phyloP scores from a whole-genome alignment of 108 stramenopile genomes.

The Skeletonema menzelii region DNA sequence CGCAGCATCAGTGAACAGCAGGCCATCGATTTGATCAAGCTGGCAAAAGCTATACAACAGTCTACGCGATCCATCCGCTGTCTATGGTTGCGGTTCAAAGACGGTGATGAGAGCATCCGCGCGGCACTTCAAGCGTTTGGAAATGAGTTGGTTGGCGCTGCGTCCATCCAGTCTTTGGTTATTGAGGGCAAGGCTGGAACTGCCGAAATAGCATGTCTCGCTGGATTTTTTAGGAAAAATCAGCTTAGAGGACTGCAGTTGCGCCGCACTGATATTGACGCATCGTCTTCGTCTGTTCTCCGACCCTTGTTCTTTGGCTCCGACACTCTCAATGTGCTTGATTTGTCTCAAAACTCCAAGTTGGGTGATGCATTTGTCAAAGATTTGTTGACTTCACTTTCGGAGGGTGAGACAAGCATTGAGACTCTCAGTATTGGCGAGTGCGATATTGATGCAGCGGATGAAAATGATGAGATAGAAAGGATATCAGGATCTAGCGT shows the following conservation, averaged over 20 bases:
- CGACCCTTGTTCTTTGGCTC: conserved; percentile 6
- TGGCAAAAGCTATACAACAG: conserved; percentile 20
- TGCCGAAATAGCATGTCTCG: conserved; percentile 23
- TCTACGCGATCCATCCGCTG: conserved; percentile 22
- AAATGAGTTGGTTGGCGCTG: conserved; percentile 22
- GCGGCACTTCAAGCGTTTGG: conserved; percentile 27
- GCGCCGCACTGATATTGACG: conserved; percentile 17
- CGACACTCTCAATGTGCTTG: conserved; percentile 21
- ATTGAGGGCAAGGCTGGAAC: conserved; percentile 26
- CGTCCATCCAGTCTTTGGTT: conserved; percentile 28
- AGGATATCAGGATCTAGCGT: background rate
- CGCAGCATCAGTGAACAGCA: conserved; percentile 17
- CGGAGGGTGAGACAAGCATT: conserved; percentile 4
- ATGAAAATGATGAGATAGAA: conserved; percentile 4
- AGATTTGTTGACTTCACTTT: conserved; percentile 15
- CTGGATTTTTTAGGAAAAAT: conserved; percentile 11
- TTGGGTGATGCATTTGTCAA: conserved; percentile 13
- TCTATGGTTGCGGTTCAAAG: conserved; percentile 37
- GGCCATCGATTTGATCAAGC: conserved; percentile 10
- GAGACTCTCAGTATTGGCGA: conserved; percentile 24
- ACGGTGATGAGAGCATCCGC: conserved; percentile 26
- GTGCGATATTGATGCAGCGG: conserved; percentile 2
- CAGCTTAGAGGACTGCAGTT: conserved; percentile 3
- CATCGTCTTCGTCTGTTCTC: conserved; percentile 4
- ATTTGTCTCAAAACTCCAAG: conserved; percentile 15